These are phyloP conservation scores for Babesia microti DNA, from an alignment of 169 alveolate genomes.

Conservation along the genomic window DNA sequence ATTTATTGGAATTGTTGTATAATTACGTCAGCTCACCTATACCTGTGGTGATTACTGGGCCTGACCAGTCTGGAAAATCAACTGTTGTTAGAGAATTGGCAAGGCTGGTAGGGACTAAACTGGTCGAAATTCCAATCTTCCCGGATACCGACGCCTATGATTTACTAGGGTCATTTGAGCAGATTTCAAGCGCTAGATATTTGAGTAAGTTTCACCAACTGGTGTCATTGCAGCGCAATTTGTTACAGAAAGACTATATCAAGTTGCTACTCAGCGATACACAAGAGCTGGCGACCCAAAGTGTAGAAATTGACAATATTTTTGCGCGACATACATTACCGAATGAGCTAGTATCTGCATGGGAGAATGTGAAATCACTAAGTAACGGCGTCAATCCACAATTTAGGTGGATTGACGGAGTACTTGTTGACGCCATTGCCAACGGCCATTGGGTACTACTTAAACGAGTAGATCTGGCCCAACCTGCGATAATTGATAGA, in stretches of 20 bases:
- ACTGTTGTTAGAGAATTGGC: constrained; percentile 34
- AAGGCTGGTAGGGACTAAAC: constrained; percentile 12
- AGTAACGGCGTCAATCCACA: constrained; percentile 2
- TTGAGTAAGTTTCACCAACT: constrained; percentile 1
- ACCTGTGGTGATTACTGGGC: constrained; percentile 51
- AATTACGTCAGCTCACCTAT: constrained; percentile 8
- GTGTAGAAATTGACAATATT: neutral
- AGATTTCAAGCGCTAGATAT: constrained; percentile 18
- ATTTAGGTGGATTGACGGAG: constrained; percentile 70
- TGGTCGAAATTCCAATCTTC: constrained; percentile 51
- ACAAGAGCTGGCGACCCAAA: neutral
- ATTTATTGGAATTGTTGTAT: too few species aligned
- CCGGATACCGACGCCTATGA: constrained; percentile 66
- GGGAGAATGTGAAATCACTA: neutral
- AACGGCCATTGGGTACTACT: constrained; percentile 84
- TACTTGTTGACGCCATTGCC: constrained; percentile 74
- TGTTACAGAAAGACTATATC: constrained; percentile 1
- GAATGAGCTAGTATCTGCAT: neutral
- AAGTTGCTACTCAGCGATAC: neutral
- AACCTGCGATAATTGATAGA: constrained; percentile 85
- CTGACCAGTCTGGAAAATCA: constrained; percentile 42
- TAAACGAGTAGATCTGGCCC: constrained; percentile 76
- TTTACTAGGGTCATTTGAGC: constrained; percentile 69
- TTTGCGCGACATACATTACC: neutral
- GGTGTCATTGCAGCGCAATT: too few species aligned